Evolutionary conservation across 139 green algal species (phyloP), one percentile per base, ranked within the genome.

Genomic region (Prasinococcaceae sp.): DNA sequence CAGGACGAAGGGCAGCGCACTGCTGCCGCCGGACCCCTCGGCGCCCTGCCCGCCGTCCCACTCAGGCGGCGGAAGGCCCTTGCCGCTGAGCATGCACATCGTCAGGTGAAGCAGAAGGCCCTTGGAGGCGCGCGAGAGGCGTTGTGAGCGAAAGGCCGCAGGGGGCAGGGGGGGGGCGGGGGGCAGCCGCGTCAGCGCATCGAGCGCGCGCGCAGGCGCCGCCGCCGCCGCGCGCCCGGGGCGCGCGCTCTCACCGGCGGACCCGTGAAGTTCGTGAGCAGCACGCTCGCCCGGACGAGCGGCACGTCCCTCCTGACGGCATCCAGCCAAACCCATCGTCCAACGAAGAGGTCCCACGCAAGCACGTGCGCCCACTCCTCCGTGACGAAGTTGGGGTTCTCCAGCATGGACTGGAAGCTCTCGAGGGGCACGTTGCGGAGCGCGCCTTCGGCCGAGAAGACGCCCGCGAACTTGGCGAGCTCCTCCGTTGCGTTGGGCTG

Each of bases 401-500:
- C 47, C 6, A 41, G 30, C 47, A 55, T 55, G 4, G 14, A 27
- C 26, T 55, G 26, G 47, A 55, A 55, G 14, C 30, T 17, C 4
- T 26, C 6, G 19, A 42, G 47, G 19, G 47, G 47, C 4, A 17
- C n/a, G 16, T 9, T 29, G 8, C 23, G 25, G 16, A 19, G 5
- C 0, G 20, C 30, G 47, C 40, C 9, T 20, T 25, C 47, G 16
- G 45, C 19, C 9, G 38, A 19, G 30, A 42, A 42, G 9, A 44
- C 30, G 4, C 12, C 30, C 10, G 20, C 30, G 17, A 88, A 58
- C 16, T 57, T 53, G 4, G 63, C 68, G 14, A 86, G 40, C 60
- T 88, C 81, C 10, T 67, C 55, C 33, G 23, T 27, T 5, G 50
- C 50, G 26, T 29, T 23, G 17, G 37, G 22, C 28, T 50, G 44